Evolutionary conservation across 2,329 filamentous ascomycete genomes (phyloP), one percentile per base, ranked within the genome.

Genomic region (Emergomyces pasteurianus): DNA sequence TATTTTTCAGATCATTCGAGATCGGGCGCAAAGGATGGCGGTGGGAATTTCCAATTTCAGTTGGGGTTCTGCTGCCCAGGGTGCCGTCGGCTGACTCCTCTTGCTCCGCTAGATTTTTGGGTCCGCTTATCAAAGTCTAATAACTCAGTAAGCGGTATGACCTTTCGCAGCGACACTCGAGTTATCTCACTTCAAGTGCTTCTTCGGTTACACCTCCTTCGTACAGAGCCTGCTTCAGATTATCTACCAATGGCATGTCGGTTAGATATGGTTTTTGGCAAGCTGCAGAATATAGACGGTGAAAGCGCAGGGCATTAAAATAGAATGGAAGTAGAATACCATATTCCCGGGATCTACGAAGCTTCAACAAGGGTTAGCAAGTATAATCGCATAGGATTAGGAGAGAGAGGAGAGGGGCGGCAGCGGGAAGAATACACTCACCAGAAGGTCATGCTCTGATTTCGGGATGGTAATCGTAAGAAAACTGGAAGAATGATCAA

Each of bases 361-460:
- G 62, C 70, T 72, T 62, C n/a, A 34, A 58, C 53, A 18, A 16
- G 21, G n/a, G 50, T 59, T 54, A 64, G 56, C 61, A 61, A 28
- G 55, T 58, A n/a, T 63, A 64, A 34, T 58, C 58, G 62, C 64
- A 63, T 21, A 53, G 36, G 21, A 26, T 58, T n/a, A 31, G 54
- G 12, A 38, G 34, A 1, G 54, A 8, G 42, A 14, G 54, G 12
- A 38, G 8, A 8, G 54, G 12, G 42, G 18, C 2, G 31, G n/a
- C n/a, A n/a, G n/a, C n/a, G n/a, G n/a, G n/a, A n/a, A n/a, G 31
- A 8, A 18, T 12, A 53, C 60, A 62, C 79, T 71, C 65, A 85
- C 77, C 63, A 90, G 77, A 56, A 71, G 72, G 57, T 86, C 80
- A 72, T 90, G 83, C 68, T 90, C 85, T 57, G 74, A 71, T 67